A percentile compares a stretch with the other conserved stretches of the same genome.
phyloP scores from a whole-genome alignment of 345 rosid species.

The Gossypioides kirkii region DNA sequence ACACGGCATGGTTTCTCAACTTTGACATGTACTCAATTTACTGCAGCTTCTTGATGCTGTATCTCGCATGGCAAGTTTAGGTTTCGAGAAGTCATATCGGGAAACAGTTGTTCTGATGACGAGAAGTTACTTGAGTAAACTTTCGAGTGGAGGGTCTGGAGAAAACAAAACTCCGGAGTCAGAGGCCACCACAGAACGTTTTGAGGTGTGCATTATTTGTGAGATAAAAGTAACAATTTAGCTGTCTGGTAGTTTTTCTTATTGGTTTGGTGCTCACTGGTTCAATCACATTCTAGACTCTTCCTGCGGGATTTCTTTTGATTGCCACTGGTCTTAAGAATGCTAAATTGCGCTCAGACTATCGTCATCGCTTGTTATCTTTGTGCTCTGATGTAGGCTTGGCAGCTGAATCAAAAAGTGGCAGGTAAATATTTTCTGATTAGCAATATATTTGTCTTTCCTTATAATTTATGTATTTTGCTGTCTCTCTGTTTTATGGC shows the following conservation, averaged over 20 bases:
- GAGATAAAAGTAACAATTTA: slow-evolving; percentile 11
- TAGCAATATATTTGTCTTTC: slow-evolving; percentile 18
- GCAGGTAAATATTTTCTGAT: slow-evolving; percentile 51
- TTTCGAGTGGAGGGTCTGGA: slow-evolving; percentile 76
- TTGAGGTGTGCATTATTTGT: slow-evolving; percentile 55
- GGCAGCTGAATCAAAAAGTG: slow-evolving; percentile 96
- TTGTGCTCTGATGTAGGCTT: slow-evolving; percentile 97
- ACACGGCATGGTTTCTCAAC: slow-evolving; percentile 25
- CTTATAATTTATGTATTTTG: slow-evolving; percentile 11
- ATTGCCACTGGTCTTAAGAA: slow-evolving; percentile 74
- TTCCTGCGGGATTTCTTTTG: slow-evolving; percentile 96
- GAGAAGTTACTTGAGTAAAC: slow-evolving; percentile 78
- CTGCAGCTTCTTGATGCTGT: slow-evolving; percentile 98
- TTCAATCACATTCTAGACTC: slow-evolving; percentile 79
- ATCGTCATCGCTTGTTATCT: slow-evolving; percentile 86
- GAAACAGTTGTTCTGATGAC: slow-evolving; percentile 97
- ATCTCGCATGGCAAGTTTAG: slow-evolving; percentile 92
- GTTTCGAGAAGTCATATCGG: slow-evolving; percentile 97
- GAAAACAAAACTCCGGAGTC: slow-evolving; percentile 83
- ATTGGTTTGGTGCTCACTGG: slow-evolving; percentile 41
- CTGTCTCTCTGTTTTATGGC: neutral
- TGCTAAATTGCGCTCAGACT: slow-evolving; percentile 78
- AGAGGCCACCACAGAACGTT: slow-evolving; percentile 86
- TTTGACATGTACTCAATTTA: slow-evolving; percentile 17
- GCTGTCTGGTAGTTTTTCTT: slow-evolving; percentile 21